Percentiles rank a stretch among this genome's conserved stretches.
phyloP scores from a whole-genome alignment of 148 eudicot species.

The Gaultheria prostrata region DNA sequence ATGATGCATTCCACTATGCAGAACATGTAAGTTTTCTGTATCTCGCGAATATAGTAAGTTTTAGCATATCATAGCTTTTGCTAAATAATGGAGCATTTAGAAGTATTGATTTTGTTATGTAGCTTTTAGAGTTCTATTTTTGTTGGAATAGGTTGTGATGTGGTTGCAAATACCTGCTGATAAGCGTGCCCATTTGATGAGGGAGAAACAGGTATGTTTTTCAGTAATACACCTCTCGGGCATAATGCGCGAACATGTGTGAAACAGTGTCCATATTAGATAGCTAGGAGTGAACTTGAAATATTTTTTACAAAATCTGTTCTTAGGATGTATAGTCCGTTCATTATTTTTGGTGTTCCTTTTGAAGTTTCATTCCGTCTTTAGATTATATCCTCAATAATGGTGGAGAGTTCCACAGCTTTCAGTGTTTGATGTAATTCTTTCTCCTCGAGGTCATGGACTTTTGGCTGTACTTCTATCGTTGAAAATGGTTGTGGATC shows the following conservation, averaged over 20 bases:
- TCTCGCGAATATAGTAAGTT: background rate
- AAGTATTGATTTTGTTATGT: background rate
- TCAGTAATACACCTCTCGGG: background rate
- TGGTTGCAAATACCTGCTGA: constrained; percentile 83
- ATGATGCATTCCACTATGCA: constrained; percentile 81
- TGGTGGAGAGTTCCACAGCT: background rate
- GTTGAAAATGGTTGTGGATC: background rate
- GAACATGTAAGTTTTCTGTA: constrained; percentile 49
- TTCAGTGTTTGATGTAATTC: constrained; percentile 7
- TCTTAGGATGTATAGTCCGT: background rate
- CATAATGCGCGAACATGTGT: background rate
- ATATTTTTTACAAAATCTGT: background rate
- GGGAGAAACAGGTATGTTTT: constrained; percentile 73
- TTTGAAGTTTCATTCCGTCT: background rate
- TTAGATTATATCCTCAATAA: background rate
- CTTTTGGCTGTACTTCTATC: background rate
- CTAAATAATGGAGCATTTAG: background rate
- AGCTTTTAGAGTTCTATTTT: background rate
- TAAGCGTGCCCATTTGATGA: constrained; percentile 68
- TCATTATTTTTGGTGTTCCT: background rate
- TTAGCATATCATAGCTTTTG: background rate
- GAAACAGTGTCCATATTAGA: background rate
- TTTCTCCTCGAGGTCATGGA: background rate
- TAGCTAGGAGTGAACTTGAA: background rate
- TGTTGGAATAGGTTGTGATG: constrained; percentile 54